These are phyloP conservation scores for Globisporangium radiosum DNA, from an alignment of 352 stramenopile species.

Conservation along the genomic window DNA sequence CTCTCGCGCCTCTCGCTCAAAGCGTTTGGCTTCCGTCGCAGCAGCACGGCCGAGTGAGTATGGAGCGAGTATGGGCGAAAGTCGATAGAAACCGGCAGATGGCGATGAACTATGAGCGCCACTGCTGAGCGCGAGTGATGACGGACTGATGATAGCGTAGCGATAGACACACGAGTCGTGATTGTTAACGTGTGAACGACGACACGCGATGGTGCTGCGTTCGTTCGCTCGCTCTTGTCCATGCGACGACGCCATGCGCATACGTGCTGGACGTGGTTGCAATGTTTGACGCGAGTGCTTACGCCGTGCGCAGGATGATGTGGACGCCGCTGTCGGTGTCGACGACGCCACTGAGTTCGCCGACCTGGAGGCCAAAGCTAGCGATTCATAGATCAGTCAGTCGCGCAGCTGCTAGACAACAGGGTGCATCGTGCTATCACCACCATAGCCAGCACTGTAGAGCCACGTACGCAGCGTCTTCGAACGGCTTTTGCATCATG, in stretches of 20 bases:
- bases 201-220: too few species aligned
- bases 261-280: too few species aligned
- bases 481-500: slow-evolving; percentile 92
- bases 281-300: slow-evolving; percentile 9
- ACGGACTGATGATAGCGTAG: too few species aligned
- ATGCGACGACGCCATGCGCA: too few species aligned
- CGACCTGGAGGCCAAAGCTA: slow-evolving; percentile 87
- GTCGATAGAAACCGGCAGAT: not conserved
- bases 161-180: too few species aligned
- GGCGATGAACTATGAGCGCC: not conserved
- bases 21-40: slow-evolving; percentile 27
- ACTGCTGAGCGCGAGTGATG: too few species aligned
- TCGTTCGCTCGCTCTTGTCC: too few species aligned
- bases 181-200: too few species aligned
- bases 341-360: slow-evolving; percentile 92
- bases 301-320: slow-evolving; percentile 93
- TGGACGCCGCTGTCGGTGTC: slow-evolving; percentile 95
- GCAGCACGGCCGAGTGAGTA: slow-evolving; percentile 14
- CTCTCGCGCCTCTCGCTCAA: slow-evolving; percentile 23
- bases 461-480: slow-evolving; percentile 67
- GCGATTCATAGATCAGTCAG: not conserved
- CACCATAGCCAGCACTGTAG: too few species aligned
- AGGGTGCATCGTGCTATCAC: not conserved
- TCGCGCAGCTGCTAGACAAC: not conserved
- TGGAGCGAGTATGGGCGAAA: not conserved